Evolutionary conservation across 305 asterid species (phyloP), one percentile per base, ranked within the genome.

Genomic region (Solanum chacoense): DNA sequence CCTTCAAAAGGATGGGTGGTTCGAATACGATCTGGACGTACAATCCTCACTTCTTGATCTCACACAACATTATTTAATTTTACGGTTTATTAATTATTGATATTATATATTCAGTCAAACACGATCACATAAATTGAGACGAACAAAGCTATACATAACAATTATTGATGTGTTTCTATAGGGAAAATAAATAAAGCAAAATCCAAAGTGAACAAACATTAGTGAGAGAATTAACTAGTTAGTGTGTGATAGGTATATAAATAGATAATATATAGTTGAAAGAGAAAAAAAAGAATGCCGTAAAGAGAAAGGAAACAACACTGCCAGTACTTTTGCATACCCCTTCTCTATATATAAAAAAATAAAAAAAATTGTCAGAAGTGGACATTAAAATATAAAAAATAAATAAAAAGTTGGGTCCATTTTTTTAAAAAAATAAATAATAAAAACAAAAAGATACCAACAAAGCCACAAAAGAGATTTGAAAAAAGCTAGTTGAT

Each of bases 301-400:
- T 95, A 93, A 93, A 92, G 90, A 91, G 92, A 92, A 94, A 93
- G 98, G 94, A 94, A 94, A 93, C 91, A 89, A 89, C 91, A 91
- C 89, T 63, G 89, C 35, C 90, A 91, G 91, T 90, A 90, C 92
- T 91, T 65, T 91, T 75, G 24, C 92, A 91, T 84, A 91, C 93
- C 45, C 92, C 63, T 45, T 45, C 22, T 88, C 95, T 92, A 89
- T 92, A 89, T 92, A 84, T 88, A 29, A 28, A 86, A 50, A 50
- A 50, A 45, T 45, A 2, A 50, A 16, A 50, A 45, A 45, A 14
- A 5, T 77, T 89, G 87, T 89, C 80, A 88, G 88, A 90, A 81
- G 69, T 45, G 85, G 91, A 87, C 91, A 73, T 31, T 18, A 13
- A 59, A 65, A n/a, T 63, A 63, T n/a, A 65, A 65, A 65, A 63